Evolutionary conservation across 2,329 filamentous ascomycete species (phyloP).

Genomic region (Pestalotiopsis sp.): DNA sequence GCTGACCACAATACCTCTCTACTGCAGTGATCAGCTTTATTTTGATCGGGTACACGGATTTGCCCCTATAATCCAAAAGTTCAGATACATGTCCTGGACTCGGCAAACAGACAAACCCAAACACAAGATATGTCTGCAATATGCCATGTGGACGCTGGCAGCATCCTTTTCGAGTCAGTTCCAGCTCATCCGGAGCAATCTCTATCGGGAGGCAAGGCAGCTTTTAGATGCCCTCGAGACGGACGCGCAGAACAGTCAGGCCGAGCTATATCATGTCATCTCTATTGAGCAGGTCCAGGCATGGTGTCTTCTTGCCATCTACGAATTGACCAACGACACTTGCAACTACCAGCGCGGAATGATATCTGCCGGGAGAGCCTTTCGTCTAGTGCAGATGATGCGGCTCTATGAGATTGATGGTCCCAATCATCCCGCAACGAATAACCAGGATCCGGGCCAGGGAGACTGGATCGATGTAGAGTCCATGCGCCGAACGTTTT

Average conservation of each 20-base stretch:
- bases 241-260: neutral
- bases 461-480: constrained; percentile 19
- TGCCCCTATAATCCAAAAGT: neutral
- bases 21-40: neutral
- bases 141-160: constrained; percentile 34
- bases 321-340: neutral
- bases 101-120: constrained; percentile 17
- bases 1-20: no score
- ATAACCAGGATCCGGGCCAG: constrained; percentile 12
- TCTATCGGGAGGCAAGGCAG: constrained; percentile 24
- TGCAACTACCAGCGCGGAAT: neutral
- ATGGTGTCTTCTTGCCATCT: neutral
- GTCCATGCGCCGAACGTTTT: constrained; percentile 18
- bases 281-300: neutral
- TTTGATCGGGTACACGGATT: neutral
- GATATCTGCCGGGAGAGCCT: neutral
- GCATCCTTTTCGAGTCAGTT: constrained; percentile 32
- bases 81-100: neutral
- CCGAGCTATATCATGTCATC: neutral
- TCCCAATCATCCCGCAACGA: constrained; percentile 13
- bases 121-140: constrained; percentile 26
- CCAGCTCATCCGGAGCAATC: constrained; percentile 20
- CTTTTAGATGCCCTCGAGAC: neutral
- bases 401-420: neutral
- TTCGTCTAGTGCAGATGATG: neutral